Evolutionary conservation across 2,329 filamentous ascomycete genomes (phyloP), one percentile per base, ranked within the genome.

Genomic region (Ramichloridium luteum): DNA sequence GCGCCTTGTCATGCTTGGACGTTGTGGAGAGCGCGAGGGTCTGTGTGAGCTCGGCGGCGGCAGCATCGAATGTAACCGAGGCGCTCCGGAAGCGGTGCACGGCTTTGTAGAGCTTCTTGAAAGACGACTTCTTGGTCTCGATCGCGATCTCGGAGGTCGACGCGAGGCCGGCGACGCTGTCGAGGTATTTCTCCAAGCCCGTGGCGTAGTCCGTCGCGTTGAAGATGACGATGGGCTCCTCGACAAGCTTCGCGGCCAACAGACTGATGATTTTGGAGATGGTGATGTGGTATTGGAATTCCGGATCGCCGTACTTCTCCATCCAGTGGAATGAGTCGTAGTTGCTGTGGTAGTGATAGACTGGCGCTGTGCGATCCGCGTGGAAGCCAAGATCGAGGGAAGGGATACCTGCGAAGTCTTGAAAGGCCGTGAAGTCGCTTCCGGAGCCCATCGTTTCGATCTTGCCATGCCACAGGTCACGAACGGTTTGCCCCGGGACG

Each of bases 281-380:
- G 1, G 64, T 55, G 13, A 57, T 57, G 45, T 78, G 74, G 45
- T 77, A 74, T 5, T 65, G 51, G 56, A 70, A 77, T 8, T 55
- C 59, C 1, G 63, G 60, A 43, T 93, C 84, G 3, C 82, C 82
- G 43, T 74, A 84, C 3, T 63, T 77, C 10, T 77, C 67, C 80
- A 90, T 90, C 83, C 83, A 92, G 47, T 77, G 64, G 50, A 81
- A 86, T 18, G 71, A 80, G 50, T 92, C 84, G 50, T 86, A 92
- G 57, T 90, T 90, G 39, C 72, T 72, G 53, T 92, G 82, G 49
- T 90, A 92, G 41, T 80, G 77, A 50, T 79, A 82, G 5, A 82
- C 60, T 0, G 76, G 60, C 15, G 58, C 51, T 1, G 47, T 39
- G 2, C 41, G 37, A 29, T 41, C 45, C 5, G 42, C 38, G 10